Base-by-base conservation (phyloP, 345 rosid species). In the Citrus unshiu region DNA sequence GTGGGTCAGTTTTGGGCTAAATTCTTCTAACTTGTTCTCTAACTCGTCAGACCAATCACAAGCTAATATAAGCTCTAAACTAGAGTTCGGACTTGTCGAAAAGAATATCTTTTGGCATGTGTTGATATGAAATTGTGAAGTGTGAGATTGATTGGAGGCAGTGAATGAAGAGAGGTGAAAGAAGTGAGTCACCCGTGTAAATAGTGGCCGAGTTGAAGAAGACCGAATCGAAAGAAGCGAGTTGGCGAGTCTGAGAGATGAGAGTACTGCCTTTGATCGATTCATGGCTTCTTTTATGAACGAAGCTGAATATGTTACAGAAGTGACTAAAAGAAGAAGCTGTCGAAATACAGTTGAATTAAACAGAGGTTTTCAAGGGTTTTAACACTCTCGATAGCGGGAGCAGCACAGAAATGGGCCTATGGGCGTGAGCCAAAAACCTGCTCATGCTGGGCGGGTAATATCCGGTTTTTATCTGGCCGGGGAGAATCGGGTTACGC, bases 31-130 rank as follows among this genome's bases (percentile, higher is more conserved):
- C 77, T 81, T 84, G 80, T 78, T 74, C 71, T 84, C 87, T 68
- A 89, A 76, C 84, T 86, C 93, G 27, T 75, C 63, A 4, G 92
- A 89, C 94, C 95, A 92, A 69, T 86, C 88, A 46, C 78, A 82
- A 18, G 70, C 74, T 39, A 75, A 59, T 3, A 93, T 9, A 29
- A 90, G 87, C 34, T 91, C 88, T 34, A 89, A 70, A 72, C 89
- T 65, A 2, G 92, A 86, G 75, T 79, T 79, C 68, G 93, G 79
- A 49, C 79, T 75, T 7, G 94, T 83, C 0, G 92, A 88, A 76
- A 88, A 88, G 54, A 34, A 40, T 4, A 81, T 78, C 62, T 27
- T 72, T 83, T 79, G 83, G 75, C 22, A 82, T 71, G 81, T 58
- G 67, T 78, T 57, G 34, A 19, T 61, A 34, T 75, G 29, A 66